These are phyloP conservation scores for Penicillium sp. DNA, from an alignment of 2,329 filamentous ascomycete species.

Conservation along the genomic window DNA sequence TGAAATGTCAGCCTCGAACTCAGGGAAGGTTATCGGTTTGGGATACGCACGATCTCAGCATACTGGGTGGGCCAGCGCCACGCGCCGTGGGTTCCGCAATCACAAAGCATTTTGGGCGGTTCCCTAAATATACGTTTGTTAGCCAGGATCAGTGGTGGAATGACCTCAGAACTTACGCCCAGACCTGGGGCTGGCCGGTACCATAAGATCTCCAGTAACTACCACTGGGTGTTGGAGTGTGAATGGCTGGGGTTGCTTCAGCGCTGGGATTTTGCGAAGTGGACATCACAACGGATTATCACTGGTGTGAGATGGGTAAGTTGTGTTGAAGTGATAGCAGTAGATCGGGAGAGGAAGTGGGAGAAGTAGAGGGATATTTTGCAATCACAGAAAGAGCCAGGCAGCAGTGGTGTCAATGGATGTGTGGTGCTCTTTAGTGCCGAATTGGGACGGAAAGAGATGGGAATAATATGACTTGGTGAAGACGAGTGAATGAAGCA, in stretches of 20 bases:
- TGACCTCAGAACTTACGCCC: not conserved
- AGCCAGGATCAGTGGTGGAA: not conserved
- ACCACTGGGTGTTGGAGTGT: too few species aligned
- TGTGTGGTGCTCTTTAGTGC: not conserved
- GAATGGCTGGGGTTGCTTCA: not conserved
- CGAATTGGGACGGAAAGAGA: not conserved
- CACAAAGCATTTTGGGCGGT: accelerated
- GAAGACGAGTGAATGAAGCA: not conserved
- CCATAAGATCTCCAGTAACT: not conserved
- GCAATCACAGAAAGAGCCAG: not conserved
- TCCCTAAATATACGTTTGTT: not conserved
- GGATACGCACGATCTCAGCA: not conserved
- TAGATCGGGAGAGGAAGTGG: too few species aligned
- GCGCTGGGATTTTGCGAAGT: too few species aligned
- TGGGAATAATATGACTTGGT: too few species aligned
- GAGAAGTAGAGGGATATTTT: not conserved
- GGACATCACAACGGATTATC: not conserved
- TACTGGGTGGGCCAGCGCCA: not conserved
- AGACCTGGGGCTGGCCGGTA: not conserved
- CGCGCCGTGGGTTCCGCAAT: not conserved
- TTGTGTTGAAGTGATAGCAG: too few species aligned
- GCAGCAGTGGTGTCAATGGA: not conserved
- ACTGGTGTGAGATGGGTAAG: not conserved
- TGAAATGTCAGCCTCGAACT: not conserved
- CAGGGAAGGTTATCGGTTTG: not conserved